Base-by-base conservation (phyloP, 1,284 basidiomycete species). In the Ceratobasidium sp. region DNA sequence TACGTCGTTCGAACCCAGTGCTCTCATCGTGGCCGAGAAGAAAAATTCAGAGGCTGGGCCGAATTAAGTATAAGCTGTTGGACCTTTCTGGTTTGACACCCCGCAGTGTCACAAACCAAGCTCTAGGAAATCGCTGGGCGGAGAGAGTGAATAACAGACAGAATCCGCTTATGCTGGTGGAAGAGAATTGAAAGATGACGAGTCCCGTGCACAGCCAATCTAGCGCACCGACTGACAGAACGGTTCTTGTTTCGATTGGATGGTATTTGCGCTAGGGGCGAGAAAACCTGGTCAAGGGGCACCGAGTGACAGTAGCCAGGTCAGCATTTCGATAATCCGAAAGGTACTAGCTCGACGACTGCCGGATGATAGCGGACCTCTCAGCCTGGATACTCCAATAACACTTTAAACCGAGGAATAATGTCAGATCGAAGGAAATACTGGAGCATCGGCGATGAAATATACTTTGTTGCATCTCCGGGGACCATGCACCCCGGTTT, bases 391-490 rank as follows among this genome's bases (percentile, higher is more conserved):
- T 32, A 63, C 61, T 46, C 58, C 21, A 23, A 49, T 49, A n/a
- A 23, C 47, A 49, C 61, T 50, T 2, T 23, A 59, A 38, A 59
- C 13, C 61, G 61, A 47, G 32, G 32, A 50, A 63, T 18, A 3
- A 35, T 30, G 26, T 63, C 44, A 49, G 61, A 63, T 50, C 44
- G 59, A 47, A 30, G 21, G 23, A 41, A 59, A 59, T 30, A 44
- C 38, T 43, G n/a, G 28, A 47, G 14, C 21, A 63, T 63, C 61
- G 61, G 44, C 46, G 61, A 63, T 63, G 61, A 63, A 63, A 63
- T 26, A 49, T 50, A 49, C 61, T 63, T 35, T 63, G 32, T 32
- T 38, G 23, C 28, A 32, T 26, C 46, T 38, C 44, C 28, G 44
- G 23, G n/a, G 21, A 21, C 44, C 61, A n/a, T 28, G 59, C 7